Evolutionary conservation across 2,329 filamentous ascomycete genomes (phyloP).

Genomic region (Alternaria consortialis): DNA sequence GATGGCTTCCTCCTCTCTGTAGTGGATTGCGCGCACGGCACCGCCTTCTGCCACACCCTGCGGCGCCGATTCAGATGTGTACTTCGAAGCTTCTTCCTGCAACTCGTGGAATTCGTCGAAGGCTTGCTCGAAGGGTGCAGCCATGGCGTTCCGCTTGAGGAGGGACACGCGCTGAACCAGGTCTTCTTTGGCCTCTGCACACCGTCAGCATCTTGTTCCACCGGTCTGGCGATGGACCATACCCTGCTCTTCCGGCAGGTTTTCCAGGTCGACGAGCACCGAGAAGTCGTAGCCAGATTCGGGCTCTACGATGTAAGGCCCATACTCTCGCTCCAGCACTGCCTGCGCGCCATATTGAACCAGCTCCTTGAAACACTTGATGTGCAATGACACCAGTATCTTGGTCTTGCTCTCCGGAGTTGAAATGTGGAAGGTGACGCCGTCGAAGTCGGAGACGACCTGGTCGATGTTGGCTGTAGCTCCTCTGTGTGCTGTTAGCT

Average conservation of each 20-base stretch:
- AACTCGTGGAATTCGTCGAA: slow-evolving; percentile 91
- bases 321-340: slow-evolving; percentile 94
- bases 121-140: slow-evolving; percentile 95
- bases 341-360: slow-evolving; percentile 91
- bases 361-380: slow-evolving; percentile 94
- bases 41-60: slow-evolving; percentile 90
- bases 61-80: slow-evolving; percentile 91
- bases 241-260: slow-evolving; percentile 82
- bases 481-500: slow-evolving; percentile 67
- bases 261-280: slow-evolving; percentile 86
- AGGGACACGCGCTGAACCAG: slow-evolving; percentile 87
- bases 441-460: slow-evolving; percentile 98
- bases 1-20: slow-evolving; percentile 98
- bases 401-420: slow-evolving; percentile 93
- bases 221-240: slow-evolving; percentile 18
- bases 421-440: slow-evolving; percentile 97
- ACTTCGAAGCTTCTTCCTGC: slow-evolving; percentile 87
- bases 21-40: slow-evolving; percentile 94
- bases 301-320: slow-evolving; percentile 83
- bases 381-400: slow-evolving; percentile 92
- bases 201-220: slow-evolving; percentile 28
- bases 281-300: slow-evolving; percentile 98
- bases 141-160: slow-evolving; percentile 98
- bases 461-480: slow-evolving; percentile 92
- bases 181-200: slow-evolving; percentile 80